These are phyloP conservation scores for Penicillium crustosum DNA, from an alignment of 2,329 filamentous ascomycete genomes.

Conservation along the genomic window DNA sequence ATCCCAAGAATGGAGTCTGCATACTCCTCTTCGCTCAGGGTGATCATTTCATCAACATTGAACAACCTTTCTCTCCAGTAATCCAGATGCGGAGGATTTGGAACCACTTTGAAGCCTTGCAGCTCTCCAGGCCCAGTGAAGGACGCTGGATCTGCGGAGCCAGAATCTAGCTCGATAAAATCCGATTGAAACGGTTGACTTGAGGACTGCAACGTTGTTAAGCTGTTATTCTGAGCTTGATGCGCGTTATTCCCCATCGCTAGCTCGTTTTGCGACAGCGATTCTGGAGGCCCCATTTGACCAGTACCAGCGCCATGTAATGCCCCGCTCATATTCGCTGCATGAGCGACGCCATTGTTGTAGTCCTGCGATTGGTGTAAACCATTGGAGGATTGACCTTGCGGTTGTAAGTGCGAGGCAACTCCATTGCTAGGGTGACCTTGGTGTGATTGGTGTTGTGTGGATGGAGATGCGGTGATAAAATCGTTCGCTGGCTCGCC, in stretches of 20 bases:
- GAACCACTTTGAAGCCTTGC: conserved; percentile 54
- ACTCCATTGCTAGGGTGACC: background rate
- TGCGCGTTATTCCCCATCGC: conserved; percentile 13
- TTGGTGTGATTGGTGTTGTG: conserved; percentile 4
- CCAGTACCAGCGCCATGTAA: background rate
- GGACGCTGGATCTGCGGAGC: conserved; percentile 17
- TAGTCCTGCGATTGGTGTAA: conserved; percentile 1
- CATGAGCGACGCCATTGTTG: background rate
- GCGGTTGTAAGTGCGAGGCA: conserved; percentile 1
- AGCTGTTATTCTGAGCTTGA: conserved; percentile 15
- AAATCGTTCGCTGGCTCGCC: conserved; percentile 20
- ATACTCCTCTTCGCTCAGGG: conserved; percentile 72
- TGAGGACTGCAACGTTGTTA: conserved; percentile 23
- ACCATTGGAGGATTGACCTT: conserved; percentile 1
- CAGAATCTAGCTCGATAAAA: conserved; percentile 14
- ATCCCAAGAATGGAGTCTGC: conserved; percentile 20
- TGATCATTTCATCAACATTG: conserved; percentile 70
- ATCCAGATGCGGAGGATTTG: conserved; percentile 66
- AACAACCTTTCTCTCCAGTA: conserved; percentile 72
- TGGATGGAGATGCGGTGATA: conserved; percentile 8
- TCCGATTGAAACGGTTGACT: conserved; percentile 21
- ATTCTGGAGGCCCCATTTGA: background rate
- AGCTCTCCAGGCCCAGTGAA: conserved; percentile 26
- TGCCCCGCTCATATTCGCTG: background rate
- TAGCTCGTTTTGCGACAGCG: conserved; percentile 9